Evolutionary conservation across 352 stramenopile genomes (phyloP).

Genomic region (Pythium angustatum): DNA sequence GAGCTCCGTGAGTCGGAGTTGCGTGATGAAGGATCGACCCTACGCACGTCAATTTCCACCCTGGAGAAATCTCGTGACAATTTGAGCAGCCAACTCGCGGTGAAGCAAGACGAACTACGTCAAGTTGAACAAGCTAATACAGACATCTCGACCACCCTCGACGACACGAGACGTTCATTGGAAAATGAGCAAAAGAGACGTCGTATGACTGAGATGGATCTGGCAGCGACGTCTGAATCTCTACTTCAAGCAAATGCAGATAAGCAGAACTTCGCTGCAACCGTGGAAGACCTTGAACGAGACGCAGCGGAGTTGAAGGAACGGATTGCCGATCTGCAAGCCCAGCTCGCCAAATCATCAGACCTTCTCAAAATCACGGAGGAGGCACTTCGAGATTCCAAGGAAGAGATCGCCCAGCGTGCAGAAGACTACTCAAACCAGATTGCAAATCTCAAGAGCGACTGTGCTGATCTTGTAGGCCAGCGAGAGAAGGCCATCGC

Average conservation of each 20-base stretch:
- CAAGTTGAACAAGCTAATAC: not conserved
- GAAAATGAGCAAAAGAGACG: not conserved
- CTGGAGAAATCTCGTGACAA: not conserved
- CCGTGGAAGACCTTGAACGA: not conserved
- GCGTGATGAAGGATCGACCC: too few species aligned
- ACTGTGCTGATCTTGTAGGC: constrained; percentile 1
- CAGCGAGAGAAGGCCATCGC: constrained; percentile 2
- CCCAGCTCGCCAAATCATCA: not conserved
- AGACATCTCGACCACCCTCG: not conserved
- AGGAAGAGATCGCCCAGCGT: constrained; percentile 12
- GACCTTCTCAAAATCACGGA: constrained; percentile 20
- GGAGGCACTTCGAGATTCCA: constrained; percentile 19
- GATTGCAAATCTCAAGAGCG: not conserved
- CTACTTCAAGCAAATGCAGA: not conserved
- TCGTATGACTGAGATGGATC: not conserved
- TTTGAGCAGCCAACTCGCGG: not conserved
- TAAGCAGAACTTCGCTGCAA: not conserved
- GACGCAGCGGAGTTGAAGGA: not conserved
- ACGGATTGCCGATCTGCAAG: not conserved
- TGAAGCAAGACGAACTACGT: not conserved
- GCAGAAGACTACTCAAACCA: constrained; percentile 4
- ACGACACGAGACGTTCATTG: not conserved
- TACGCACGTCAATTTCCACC: not conserved
- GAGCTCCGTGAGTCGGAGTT: too few species aligned
- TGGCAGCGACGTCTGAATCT: not conserved